phyloP scores from a whole-genome alignment of 2,329 filamentous ascomycete genomes.

The Microsporum ferrugineum region DNA sequence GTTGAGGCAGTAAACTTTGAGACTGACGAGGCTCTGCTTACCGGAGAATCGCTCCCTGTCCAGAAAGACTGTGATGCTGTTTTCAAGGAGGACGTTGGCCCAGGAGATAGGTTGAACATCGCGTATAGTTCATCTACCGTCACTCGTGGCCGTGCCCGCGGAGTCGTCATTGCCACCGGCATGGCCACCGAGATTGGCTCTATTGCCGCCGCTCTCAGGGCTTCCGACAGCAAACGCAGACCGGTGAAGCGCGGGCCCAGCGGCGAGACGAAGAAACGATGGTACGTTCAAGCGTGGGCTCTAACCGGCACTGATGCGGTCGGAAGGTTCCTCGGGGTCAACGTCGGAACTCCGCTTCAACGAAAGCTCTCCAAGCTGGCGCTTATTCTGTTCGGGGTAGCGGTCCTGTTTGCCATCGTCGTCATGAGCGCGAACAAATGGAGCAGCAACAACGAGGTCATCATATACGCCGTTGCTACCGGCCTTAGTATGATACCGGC shows the following conservation, averaged over 20 bases:
- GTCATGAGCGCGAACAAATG: slow-evolving; percentile 55
- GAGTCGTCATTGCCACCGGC: slow-evolving; percentile 50
- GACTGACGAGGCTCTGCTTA: slow-evolving; percentile 51
- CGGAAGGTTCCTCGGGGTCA: slow-evolving; percentile 55
- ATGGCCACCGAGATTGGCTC: slow-evolving; percentile 53
- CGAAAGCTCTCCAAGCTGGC: slow-evolving; percentile 57
- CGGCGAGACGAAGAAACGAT: slow-evolving; percentile 41
- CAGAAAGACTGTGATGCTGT: slow-evolving; percentile 41
- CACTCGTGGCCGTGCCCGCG: slow-evolving; percentile 50
- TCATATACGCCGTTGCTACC: slow-evolving; percentile 53
- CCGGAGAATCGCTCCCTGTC: slow-evolving; percentile 51
- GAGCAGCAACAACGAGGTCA: slow-evolving; percentile 45
- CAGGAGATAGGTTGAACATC: slow-evolving; percentile 51
- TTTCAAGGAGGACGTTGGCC: slow-evolving; percentile 43
- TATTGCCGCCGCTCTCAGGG: slow-evolving; percentile 53
- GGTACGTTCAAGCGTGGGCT: slow-evolving; percentile 42
- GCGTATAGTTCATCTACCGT: slow-evolving; percentile 52
- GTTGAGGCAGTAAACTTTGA: slow-evolving; percentile 50
- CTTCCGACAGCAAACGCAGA: slow-evolving; percentile 43
- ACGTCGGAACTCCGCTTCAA: slow-evolving; percentile 58
- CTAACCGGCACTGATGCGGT: slow-evolving; percentile 47
- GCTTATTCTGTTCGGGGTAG: slow-evolving; percentile 53
- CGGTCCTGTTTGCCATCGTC: slow-evolving; percentile 57
- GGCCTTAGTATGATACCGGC: slow-evolving; percentile 52
- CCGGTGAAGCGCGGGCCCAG: slow-evolving; percentile 42